phyloP scores from a whole-genome alignment of 352 stramenopile genomes.

The Phytophthora fragariaefolia region DNA sequence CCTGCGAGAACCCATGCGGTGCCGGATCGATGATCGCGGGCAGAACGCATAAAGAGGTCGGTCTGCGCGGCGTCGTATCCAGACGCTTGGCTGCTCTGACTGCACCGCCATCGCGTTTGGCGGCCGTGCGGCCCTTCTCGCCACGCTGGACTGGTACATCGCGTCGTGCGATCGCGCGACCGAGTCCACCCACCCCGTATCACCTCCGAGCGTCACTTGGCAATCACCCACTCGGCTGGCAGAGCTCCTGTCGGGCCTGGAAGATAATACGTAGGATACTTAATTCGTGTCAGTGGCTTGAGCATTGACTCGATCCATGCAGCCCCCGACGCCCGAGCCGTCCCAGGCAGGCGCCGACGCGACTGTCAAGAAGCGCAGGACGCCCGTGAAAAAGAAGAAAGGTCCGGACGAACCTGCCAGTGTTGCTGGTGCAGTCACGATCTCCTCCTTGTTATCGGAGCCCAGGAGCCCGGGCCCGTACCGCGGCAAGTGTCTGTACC shows the following conservation, averaged over 20 bases:
- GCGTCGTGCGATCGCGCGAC: slow-evolving; percentile 22
- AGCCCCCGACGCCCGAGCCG: slow-evolving; percentile 4
- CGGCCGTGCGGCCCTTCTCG: neutral
- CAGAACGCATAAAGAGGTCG: neutral
- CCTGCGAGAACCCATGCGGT: neutral
- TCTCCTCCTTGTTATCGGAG: slow-evolving; percentile 3
- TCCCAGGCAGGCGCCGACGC: too few species aligned
- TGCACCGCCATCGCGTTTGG: neutral
- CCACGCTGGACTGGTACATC: slow-evolving; percentile 21
- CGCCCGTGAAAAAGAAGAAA: neutral
- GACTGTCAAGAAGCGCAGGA: slow-evolving; percentile 21
- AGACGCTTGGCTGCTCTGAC: neutral
- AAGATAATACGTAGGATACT: too few species aligned
- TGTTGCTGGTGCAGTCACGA: neutral
- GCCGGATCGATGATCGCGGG: neutral
- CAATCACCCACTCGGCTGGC: slow-evolving; percentile 24
- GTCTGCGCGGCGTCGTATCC: neutral
- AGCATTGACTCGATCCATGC: too few species aligned
- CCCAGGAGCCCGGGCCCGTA: slow-evolving; percentile 33
- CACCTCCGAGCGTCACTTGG: slow-evolving; percentile 28
- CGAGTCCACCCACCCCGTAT: slow-evolving; percentile 33
- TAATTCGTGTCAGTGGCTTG: too few species aligned
- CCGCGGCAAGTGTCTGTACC: slow-evolving; percentile 76
- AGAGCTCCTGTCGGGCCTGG: too few species aligned
- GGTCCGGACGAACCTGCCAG: neutral